A percentile compares a stretch with the other conserved stretches of the same genome.
Evolutionary conservation across 768 basidiomycete genomes (phyloP).

Genomic region (Gloeopeniophorella convolvens): DNA sequence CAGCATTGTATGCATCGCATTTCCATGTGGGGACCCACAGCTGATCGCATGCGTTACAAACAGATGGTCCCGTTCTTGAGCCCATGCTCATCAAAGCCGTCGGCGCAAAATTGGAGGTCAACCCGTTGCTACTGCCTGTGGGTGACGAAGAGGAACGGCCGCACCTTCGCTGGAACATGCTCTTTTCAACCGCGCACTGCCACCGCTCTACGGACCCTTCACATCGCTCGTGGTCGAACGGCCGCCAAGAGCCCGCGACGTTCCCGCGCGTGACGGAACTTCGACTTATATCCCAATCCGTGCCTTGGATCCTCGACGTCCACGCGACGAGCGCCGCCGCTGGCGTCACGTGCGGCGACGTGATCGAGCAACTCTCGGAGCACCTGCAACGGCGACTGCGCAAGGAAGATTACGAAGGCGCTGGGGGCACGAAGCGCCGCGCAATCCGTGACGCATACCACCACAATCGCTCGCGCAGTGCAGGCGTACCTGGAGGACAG

Average conservation of each 20-base stretch:
- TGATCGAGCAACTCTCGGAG: conserved; percentile 48
- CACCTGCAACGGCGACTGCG: conserved; percentile 46
- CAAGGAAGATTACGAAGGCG: conserved; percentile 45
- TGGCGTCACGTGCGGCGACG: conserved; percentile 64
- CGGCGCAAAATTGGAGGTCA: conserved; percentile 41
- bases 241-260: conserved; percentile 59
- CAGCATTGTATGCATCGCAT: conserved; percentile 33
- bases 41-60: background rate
- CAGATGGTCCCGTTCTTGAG: conserved; percentile 67
- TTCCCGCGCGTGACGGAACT: conserved; percentile 52
- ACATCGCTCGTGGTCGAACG: conserved; percentile 58
- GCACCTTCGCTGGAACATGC: conserved; percentile 70
- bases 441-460: conserved; percentile 48
- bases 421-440: conserved; percentile 33
- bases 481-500: conserved; percentile 61
- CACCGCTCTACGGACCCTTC: conserved; percentile 55
- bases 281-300: conserved; percentile 43
- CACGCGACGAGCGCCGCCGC: conserved; percentile 36
- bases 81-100: conserved; percentile 51
- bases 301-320: conserved; percentile 53
- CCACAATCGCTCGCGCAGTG: conserved; percentile 57
- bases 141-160: conserved; percentile 37
- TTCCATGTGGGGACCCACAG: conserved; percentile 10
- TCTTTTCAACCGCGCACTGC: conserved; percentile 53
- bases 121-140: conserved; percentile 52